Evolutionary conservation across 306 rosid genomes (phyloP), one percentile per base, ranked within the genome.

Genomic region (Begonia loranthoides): DNA sequence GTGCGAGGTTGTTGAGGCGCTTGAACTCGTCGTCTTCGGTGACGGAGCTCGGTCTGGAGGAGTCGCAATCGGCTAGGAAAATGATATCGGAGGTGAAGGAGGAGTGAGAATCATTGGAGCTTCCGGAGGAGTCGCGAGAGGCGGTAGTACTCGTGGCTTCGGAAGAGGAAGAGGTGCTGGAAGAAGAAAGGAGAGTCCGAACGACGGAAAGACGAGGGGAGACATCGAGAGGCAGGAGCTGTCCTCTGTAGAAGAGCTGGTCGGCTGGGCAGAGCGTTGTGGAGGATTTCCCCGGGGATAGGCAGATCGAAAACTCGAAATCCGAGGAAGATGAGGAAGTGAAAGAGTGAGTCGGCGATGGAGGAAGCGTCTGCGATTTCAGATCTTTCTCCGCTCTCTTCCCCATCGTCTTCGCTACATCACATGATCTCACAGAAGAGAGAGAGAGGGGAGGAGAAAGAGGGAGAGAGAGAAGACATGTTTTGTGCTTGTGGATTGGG

Each of bases 221-320:
- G 68, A 77, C 83, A 60, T 80, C 84, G 45, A 90, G 94, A 1
- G 97, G 97, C 3, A 90, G 56, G 45, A 85, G 83, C 59, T 85
- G 94, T 36, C 95, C 95, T 41, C 80, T 82, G 80, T 80, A 86
- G 87, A 90, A 90, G 51, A 90, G 95, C 45, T 90, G 92, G 67
- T 90, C 97, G 13, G 97, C 97, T 0, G 87, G 87, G 50, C 95
- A 90, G 16, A 72, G 81, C 0, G 73, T n/a, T 49, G 70, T 53
- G 67, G 88, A 71, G 19, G 90, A 78, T 55, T 82, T 87, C 13
- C 82, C 74, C 0, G 95, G 95, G 0, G 95, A 82, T 55, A 80
- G 49, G 4, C 92, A 79, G 69, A 90, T 65, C 0, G 95, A 79
- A 83, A 90, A 90, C 55, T 85, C 97, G 58, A 90, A 90, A 2